Conservation (phyloP, 352 stramenopile species). For the Aphanomyces stellatus region DNA sequence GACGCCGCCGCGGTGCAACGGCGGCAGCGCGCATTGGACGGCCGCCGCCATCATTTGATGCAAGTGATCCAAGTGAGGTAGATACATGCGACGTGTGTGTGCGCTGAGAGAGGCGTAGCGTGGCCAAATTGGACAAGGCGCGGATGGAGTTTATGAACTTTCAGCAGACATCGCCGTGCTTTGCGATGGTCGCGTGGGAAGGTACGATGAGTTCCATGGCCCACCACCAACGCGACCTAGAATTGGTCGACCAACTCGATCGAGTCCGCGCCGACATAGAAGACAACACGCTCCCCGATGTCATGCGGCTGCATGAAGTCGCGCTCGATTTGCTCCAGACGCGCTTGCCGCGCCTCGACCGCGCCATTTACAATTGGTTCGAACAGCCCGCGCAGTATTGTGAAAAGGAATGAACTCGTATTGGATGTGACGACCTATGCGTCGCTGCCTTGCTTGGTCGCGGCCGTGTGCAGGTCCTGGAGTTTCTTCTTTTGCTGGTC, state of each 20-base stretch:
- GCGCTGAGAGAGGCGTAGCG: neutral
- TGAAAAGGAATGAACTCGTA: neutral
- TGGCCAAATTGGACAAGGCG: neutral
- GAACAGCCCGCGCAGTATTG: neutral
- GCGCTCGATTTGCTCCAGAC: neutral
- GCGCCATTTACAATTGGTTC: conserved; percentile 3
- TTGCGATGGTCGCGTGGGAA: neutral
- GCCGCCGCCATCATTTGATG: no score
- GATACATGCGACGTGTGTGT: no score
- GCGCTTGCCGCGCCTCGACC: neutral
- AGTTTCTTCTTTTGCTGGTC: conserved; percentile 62
- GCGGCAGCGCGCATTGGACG: neutral
- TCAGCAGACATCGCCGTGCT: neutral
- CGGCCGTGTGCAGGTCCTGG: conserved; percentile 55
- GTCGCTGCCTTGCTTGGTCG: conserved; percentile 47
- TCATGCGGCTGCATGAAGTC: neutral
- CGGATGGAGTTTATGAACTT: neutral
- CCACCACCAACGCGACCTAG: neutral
- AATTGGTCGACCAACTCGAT: neutral
- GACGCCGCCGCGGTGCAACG: neutral
- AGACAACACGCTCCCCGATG: neutral
- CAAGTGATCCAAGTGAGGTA: neutral
- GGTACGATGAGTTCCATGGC: neutral
- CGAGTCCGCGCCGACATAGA: neutral
- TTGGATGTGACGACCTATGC: neutral